A percentile compares a stretch with the other conserved stretches of the same genome.
phyloP scores from a whole-genome alignment of 768 basidiomycete species.

The Leccinum ochraceum region DNA sequence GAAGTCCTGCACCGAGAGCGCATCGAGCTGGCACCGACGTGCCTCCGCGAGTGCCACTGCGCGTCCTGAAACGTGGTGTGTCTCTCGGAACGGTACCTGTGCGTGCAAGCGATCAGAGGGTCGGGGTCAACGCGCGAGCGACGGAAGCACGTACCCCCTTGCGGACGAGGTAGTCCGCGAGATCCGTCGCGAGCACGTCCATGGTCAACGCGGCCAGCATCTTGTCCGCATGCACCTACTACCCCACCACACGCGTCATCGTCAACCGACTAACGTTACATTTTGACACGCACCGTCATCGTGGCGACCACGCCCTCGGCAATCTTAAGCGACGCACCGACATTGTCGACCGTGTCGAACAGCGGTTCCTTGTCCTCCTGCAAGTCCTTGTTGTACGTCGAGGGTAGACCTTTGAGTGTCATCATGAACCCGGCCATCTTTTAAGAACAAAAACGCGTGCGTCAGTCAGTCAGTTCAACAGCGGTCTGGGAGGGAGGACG shows the following conservation, averaged over 20 bases:
- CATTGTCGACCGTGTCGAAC: constrained; percentile 90
- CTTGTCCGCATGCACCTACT: constrained; percentile 90
- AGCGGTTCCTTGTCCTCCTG: constrained; percentile 99
- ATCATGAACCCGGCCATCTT: constrained; percentile 98
- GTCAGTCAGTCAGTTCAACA: not conserved
- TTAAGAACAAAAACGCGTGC: not conserved
- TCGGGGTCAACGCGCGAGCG: not conserved
- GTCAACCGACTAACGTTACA: not conserved
- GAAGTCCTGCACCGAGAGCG: constrained; percentile 80
- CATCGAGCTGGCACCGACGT: constrained; percentile 75
- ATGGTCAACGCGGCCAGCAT: constrained; percentile 92
- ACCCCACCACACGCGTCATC: not conserved
- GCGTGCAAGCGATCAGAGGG: no score
- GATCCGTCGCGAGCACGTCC: constrained; percentile 98
- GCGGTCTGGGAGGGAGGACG: not conserved
- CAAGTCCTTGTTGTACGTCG: constrained; percentile 99
- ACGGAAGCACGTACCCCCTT: constrained; percentile 75
- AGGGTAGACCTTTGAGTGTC: constrained; percentile 95
- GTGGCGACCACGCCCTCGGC: constrained; percentile 94
- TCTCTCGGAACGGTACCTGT: no score
- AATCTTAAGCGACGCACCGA: constrained; percentile 87
- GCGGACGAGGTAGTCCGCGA: constrained; percentile 97
- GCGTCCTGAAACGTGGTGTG: constrained; percentile 96
- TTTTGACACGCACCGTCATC: constrained; percentile 45
- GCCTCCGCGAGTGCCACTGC: constrained; percentile 94